Evolutionary conservation across 495 filamentous ascomycete species (phyloP).

Genomic region (Lophiotrema nucula): DNA sequence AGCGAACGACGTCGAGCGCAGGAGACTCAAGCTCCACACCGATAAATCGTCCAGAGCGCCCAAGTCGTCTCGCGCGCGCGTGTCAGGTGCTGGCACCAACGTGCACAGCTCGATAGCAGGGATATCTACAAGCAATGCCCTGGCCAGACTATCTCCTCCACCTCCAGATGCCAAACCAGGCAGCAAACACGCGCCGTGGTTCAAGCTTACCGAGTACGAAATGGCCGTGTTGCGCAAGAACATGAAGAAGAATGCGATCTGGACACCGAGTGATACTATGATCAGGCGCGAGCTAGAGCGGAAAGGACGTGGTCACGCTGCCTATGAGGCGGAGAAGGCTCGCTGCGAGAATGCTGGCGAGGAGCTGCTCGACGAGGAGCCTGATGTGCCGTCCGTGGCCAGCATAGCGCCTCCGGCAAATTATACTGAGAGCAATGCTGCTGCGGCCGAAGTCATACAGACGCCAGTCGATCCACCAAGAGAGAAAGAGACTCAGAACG

Average conservation of each 20-base stretch:
- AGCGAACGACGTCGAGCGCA: slow-evolving; percentile 10
- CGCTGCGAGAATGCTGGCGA: slow-evolving; percentile 66
- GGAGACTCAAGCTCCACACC: slow-evolving; percentile 18
- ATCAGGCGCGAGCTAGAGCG: slow-evolving; percentile 80
- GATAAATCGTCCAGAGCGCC: slow-evolving; percentile 33
- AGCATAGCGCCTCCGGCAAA: background rate
- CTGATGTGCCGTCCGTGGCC: slow-evolving; percentile 2
- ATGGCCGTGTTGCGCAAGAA: slow-evolving; percentile 87
- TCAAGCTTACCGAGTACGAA: slow-evolving; percentile 85
- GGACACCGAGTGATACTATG: slow-evolving; percentile 96
- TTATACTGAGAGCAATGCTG: background rate
- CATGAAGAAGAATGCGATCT: slow-evolving; percentile 99
- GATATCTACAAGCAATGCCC: slow-evolving; percentile 78
- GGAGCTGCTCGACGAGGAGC: slow-evolving; percentile 53
- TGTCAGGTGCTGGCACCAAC: slow-evolving; percentile 52
- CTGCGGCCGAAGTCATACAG: background rate
- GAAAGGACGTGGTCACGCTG: slow-evolving; percentile 73
- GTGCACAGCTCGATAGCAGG: slow-evolving; percentile 54
- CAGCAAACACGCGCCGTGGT: slow-evolving; percentile 80
- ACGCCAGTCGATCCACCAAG: slow-evolving; percentile 45
- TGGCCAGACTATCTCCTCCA: slow-evolving; percentile 73
- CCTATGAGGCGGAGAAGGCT: slow-evolving; percentile 67
- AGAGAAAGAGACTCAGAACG: slow-evolving; percentile 86
- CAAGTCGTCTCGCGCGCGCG: slow-evolving; percentile 47
- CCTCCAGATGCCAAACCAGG: slow-evolving; percentile 73